These are phyloP conservation scores for Funneliformis mosseae DNA, from an alignment of 192 early-diverging fungal genomes.

Conservation along the genomic window DNA sequence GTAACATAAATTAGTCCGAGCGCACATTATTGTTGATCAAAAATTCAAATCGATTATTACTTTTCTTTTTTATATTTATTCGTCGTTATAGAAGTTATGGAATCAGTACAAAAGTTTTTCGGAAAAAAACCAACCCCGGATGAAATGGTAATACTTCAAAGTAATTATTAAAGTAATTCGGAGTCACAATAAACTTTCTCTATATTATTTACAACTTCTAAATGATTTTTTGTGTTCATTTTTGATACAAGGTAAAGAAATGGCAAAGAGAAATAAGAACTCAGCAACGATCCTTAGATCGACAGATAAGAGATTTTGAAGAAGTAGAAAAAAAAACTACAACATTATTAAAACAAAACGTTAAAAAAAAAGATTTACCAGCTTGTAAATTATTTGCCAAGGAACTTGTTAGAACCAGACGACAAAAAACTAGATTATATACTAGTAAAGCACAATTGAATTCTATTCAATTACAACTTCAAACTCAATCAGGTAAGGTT, in stretches of 20 bases:
- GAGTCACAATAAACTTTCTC: neutral
- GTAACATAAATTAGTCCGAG: too few relatives aligned
- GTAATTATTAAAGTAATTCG: neutral
- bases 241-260: constrained; percentile 73
- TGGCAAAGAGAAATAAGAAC: constrained; percentile 82
- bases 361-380: constrained; percentile 81
- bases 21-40: too few relatives aligned
- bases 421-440: constrained; percentile 79
- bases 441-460: constrained; percentile 93
- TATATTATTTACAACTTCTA: neutral
- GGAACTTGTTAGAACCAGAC: constrained; percentile 78
- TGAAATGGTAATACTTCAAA: constrained; percentile 50
- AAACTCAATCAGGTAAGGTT: constrained; percentile 77
- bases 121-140: constrained; percentile 59
- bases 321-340: constrained; percentile 86
- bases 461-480: constrained; percentile 86
- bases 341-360: constrained; percentile 75
- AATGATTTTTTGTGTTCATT: neutral
- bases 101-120: constrained; percentile 59
- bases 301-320: constrained; percentile 77
- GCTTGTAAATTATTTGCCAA: constrained; percentile 77
- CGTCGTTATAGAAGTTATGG: constrained; percentile 19
- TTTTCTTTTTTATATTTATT: too few relatives aligned
- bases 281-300: constrained; percentile 88
- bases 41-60: too few relatives aligned